Evolutionary conservation across 352 stramenopile species (phyloP), one percentile per base, ranked within the genome.

Genomic region (Globisporangium spiculum): DNA sequence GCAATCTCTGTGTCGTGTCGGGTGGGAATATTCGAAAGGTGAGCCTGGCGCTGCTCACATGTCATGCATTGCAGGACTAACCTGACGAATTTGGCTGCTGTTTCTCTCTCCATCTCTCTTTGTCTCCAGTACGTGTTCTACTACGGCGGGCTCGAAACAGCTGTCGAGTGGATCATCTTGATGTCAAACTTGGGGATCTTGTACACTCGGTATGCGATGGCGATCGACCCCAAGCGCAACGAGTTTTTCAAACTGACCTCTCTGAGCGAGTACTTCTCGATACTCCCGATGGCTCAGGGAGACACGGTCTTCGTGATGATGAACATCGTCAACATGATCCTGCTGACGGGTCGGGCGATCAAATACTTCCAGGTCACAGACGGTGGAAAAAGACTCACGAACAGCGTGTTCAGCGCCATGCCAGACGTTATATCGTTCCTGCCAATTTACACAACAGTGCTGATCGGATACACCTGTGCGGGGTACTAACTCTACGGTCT

Each of bases 361-460:
- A 90, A 88, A 53, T 92, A 88, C 65, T 92, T 92, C 69, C 81
- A 90, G 62, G 75, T 92, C 44, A 92, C 81, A 0, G 84, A 82
- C 65, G 83, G 83, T 10, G 83, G 83, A 0, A 72, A 75, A 5
- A 74, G 81, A 5, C 74, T 92, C 20, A 88, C 89, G 75, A 67
- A 77, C 30, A 92, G 83, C 66, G 77, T 92, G 1, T 88, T 88
- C 63, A 73, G 78, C 14, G 81, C 83, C 14, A 89, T 92, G 81
- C 83, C 83, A 18, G 81, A 92, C 60, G 71, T 92, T 18, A 67
- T 86, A 53, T 89, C 78, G 18, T 92, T 92, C 69, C 67, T 89
- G 1, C 83, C 83, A n/a, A 92, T 92, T 53, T 92, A 92, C 60
- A 66, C 79, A 12, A 68, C 81, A 0, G 74, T 90, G 24, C 80